phyloP scores from a whole-genome alignment of 208 protist genomes.

The Leishmania lainsoni region DNA sequence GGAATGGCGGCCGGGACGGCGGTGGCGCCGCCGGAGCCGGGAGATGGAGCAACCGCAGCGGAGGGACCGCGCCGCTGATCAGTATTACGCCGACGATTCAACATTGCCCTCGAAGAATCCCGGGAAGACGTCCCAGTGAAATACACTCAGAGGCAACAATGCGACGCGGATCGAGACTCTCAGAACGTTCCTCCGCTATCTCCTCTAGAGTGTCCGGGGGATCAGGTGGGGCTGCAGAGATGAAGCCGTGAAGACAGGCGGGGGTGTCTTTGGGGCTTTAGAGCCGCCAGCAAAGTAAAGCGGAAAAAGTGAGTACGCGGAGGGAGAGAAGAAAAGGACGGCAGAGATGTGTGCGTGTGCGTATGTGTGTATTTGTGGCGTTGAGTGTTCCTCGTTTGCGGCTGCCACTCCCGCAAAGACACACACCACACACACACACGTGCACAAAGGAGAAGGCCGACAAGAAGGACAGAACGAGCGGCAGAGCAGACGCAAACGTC shows the following conservation, averaged over 20 bases:
- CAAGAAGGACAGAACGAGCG: background rate
- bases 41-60: background rate
- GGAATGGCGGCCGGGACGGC: background rate
- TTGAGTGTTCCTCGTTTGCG: background rate
- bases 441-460: background rate
- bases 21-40: background rate
- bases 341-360: background rate
- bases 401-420: background rate
- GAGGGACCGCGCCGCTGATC: constrained; percentile 15
- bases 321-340: background rate
- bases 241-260: background rate
- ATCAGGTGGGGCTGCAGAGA: background rate
- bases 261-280: too few species aligned
- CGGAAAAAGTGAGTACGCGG: background rate
- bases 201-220: background rate
- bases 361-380: background rate
- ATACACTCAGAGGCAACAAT: background rate
- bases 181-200: background rate
- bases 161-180: background rate
- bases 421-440: background rate
- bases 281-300: background rate
- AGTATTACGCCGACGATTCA: constrained; percentile 21
- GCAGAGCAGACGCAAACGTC: background rate
- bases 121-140: background rate
- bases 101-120: constrained; percentile 1